These are phyloP conservation scores for Zymoseptoria brevis DNA, from an alignment of 2,329 filamentous ascomycete genomes.

Conservation along the genomic window DNA sequence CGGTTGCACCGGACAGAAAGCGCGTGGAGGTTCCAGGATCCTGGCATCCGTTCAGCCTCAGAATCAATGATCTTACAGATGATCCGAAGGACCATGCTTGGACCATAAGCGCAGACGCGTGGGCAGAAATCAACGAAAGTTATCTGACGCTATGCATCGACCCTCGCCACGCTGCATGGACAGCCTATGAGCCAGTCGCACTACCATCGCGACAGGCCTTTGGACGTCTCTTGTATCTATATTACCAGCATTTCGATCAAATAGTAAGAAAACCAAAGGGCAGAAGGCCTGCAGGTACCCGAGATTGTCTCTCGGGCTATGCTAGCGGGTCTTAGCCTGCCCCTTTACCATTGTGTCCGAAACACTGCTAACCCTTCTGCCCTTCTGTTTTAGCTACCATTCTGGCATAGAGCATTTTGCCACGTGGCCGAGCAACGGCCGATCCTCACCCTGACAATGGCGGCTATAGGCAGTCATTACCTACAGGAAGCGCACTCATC, in stretches of 20 bases:
- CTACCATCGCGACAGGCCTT: conserved; percentile 20
- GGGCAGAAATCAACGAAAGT: conserved; percentile 9
- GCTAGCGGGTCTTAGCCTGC: too few relatives aligned
- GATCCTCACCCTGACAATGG: conserved; percentile 24
- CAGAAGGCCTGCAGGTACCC: too few relatives aligned
- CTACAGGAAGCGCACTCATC: conserved; percentile 3
- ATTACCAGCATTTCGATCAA: conserved; percentile 25
- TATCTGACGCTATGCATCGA: conserved; percentile 11
- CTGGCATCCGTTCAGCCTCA: neutral
- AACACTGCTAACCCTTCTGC: too few relatives aligned
- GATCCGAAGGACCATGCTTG: neutral
- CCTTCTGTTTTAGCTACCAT: conserved; percentile 16
- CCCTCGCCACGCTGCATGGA: conserved; percentile 5
- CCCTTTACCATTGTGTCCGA: too few relatives aligned
- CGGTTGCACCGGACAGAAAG: neutral
- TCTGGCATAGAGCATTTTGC: conserved; percentile 23
- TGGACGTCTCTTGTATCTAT: conserved; percentile 21
- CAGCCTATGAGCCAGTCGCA: conserved; percentile 12
- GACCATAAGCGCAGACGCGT: neutral
- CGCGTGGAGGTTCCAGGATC: neutral
- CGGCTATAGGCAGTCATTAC: conserved; percentile 24
- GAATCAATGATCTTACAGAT: neutral
- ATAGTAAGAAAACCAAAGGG: neutral
- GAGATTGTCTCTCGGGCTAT: too few relatives aligned
- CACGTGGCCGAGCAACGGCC: conserved; percentile 8